Evolutionary conservation across 345 rosid species (phyloP), one percentile per base, ranked within the genome.

Genomic region (Moringa oleifera): DNA sequence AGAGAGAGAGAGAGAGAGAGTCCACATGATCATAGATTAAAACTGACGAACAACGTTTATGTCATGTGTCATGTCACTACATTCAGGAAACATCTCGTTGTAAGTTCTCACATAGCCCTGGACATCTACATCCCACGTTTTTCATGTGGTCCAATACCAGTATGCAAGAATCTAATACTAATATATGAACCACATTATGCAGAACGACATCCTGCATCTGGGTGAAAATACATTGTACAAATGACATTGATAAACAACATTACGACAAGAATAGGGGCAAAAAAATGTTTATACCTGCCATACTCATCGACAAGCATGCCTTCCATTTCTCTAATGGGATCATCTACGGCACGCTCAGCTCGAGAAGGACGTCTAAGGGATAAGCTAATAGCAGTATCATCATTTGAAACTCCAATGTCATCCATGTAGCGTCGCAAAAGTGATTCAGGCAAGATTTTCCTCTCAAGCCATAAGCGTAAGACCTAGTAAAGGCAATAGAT

Each of bases 271-370:
- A 20, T 20, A 63, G 45, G 36, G 45, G n/a, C n/a, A 47, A 8
- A 68, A n/a, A 33, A 17, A 19, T 50, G 19, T 18, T 55, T 79
- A 36, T 61, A 94, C 99, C 99, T 94, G 64, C 99, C 99, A 81
- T 94, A 94, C 77, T 94, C 99, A 73, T 94, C 99, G 51, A 94
- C 93, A 76, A 82, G 79, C 89, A 94, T 94, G 77, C 97, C 97
- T 75, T 94, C 99, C 97, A 94, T 94, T 79, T 80, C 93, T 75
- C 99, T 85, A 21, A 94, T 79, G 51, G 99, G 99, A 69, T 94
- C 99, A 68, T 94, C 93, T 25, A 94, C 75, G 52, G 96, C 82
- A 57, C 99, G 90, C 77, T 94, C 97, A 46, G 91, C 81, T 71
- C 87, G 89, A 69, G 99, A 86, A 62, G 97, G 99, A 56, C 93